Conservation (phyloP, 116 monocot genomes). For the Dioscorea cayenensis region DNA sequence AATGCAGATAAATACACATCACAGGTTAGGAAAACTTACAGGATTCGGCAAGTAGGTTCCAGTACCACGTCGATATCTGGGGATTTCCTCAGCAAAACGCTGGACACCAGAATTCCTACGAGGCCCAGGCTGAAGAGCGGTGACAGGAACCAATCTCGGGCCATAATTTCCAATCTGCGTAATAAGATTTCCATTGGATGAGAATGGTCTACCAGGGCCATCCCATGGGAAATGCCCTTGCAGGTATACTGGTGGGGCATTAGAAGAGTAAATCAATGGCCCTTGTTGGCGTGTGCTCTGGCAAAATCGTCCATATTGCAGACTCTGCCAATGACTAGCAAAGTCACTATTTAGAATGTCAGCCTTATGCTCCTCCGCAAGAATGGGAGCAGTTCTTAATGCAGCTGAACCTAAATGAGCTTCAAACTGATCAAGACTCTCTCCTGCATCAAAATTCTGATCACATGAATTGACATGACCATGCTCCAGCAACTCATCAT, state of each 20-base stretch:
- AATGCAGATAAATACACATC: neutral
- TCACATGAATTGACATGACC: slow-evolving; percentile 14
- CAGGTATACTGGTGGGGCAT: slow-evolving; percentile 42
- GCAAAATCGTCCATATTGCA: slow-evolving; percentile 62
- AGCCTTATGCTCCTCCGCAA: slow-evolving; percentile 33
- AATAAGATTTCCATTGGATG: slow-evolving; percentile 37
- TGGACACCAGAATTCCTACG: neutral
- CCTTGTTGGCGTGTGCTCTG: slow-evolving; percentile 36
- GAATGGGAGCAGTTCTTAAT: slow-evolving; percentile 9
- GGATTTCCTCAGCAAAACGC: slow-evolving; percentile 9
- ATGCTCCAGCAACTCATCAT: slow-evolving; percentile 28
- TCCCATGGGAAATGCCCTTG: slow-evolving; percentile 58
- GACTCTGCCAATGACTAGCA: slow-evolving; percentile 58
- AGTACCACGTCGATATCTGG: slow-evolving; percentile 49
- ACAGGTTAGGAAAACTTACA: slow-evolving; percentile 38
- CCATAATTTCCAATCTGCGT: slow-evolving; percentile 45
- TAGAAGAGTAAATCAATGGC: slow-evolving; percentile 22
- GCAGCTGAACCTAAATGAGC: slow-evolving; percentile 16
- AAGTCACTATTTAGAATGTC: slow-evolving; percentile 87
- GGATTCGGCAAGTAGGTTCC: slow-evolving; percentile 86
- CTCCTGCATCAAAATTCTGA: slow-evolving; percentile 31
- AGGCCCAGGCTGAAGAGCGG: slow-evolving; percentile 35
- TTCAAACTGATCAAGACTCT: slow-evolving; percentile 36
- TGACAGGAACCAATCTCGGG: slow-evolving; percentile 50
- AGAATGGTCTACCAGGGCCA: slow-evolving; percentile 57